phyloP scores from a whole-genome alignment of 106 monocot genomes.

The Xerophyta viscosa region DNA sequence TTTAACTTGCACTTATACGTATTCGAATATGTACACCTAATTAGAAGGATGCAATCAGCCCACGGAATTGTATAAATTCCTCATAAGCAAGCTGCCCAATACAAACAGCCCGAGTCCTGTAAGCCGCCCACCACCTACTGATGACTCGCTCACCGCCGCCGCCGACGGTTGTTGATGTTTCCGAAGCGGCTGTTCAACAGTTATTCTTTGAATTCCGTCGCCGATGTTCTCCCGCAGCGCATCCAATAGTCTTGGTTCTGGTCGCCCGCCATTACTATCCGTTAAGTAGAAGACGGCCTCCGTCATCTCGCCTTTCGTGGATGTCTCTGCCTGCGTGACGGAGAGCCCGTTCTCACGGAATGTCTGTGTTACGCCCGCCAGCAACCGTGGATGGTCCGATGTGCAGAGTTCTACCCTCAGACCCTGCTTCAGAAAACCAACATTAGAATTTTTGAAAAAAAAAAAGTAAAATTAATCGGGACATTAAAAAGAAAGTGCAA shows the following conservation, averaged over 20 bases:
- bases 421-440: slow-evolving; percentile 28
- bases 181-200: too few species aligned
- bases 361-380: slow-evolving; percentile 65
- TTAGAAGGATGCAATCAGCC: too few species aligned
- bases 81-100: slow-evolving; percentile 41
- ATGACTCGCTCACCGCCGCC: too few species aligned
- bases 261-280: slow-evolving; percentile 44
- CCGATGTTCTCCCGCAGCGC: too few species aligned
- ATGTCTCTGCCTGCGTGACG: slow-evolving; percentile 57
- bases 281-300: slow-evolving; percentile 75
- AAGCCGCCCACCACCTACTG: too few species aligned
- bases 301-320: slow-evolving; percentile 46
- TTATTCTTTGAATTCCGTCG: too few species aligned
- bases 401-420: slow-evolving; percentile 63
- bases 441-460: not conserved
- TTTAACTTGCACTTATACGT: too few species aligned
- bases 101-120: slow-evolving; percentile 29
- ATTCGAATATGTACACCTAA: too few species aligned
- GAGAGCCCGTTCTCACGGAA: slow-evolving; percentile 90
- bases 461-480: not conserved
- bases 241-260: too few species aligned
- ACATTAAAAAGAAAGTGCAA: not conserved
- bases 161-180: too few species aligned
- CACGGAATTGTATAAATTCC: slow-evolving; percentile 56
- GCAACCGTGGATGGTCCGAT: slow-evolving; percentile 45